phyloP scores from a whole-genome alignment of 768 basidiomycete species.

The Pisolithus albus region DNA sequence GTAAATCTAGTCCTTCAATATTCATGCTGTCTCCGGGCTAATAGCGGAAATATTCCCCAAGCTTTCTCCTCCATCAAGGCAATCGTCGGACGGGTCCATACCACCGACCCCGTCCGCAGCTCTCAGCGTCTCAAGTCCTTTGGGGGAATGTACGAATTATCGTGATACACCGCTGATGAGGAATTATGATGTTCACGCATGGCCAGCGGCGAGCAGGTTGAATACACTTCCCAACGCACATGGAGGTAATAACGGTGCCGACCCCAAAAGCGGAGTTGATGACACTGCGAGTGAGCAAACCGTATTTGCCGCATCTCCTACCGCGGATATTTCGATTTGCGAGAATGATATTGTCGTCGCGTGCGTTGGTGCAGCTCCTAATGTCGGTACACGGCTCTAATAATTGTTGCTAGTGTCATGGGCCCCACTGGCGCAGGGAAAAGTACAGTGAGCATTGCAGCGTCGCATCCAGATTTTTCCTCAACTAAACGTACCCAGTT shows the following conservation, averaged over 20 bases:
- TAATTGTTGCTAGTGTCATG: neutral
- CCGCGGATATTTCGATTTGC: neutral
- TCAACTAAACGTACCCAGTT: neutral
- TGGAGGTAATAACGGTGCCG: neutral
- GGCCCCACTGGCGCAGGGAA: conserved; percentile 1
- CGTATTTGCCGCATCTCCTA: no score
- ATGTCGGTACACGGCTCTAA: neutral
- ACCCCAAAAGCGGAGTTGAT: neutral
- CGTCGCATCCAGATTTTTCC: neutral
- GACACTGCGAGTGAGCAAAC: neutral
- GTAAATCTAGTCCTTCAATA: no score
- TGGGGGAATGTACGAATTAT: no score
- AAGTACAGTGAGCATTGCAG: neutral
- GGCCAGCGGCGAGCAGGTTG: neutral
- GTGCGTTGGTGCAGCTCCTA: neutral
- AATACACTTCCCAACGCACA: neutral
- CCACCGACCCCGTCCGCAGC: no score
- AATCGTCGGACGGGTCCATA: no score
- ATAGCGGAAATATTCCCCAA: no score
- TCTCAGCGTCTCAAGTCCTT: no score
- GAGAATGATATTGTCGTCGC: neutral
- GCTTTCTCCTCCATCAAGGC: no score
- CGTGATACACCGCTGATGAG: no score
- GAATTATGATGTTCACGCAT: neutral
- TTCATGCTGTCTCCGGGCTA: no score